Base-by-base conservation (phyloP, 768 basidiomycete genomes). In the Lactarius hengduanensis region DNA sequence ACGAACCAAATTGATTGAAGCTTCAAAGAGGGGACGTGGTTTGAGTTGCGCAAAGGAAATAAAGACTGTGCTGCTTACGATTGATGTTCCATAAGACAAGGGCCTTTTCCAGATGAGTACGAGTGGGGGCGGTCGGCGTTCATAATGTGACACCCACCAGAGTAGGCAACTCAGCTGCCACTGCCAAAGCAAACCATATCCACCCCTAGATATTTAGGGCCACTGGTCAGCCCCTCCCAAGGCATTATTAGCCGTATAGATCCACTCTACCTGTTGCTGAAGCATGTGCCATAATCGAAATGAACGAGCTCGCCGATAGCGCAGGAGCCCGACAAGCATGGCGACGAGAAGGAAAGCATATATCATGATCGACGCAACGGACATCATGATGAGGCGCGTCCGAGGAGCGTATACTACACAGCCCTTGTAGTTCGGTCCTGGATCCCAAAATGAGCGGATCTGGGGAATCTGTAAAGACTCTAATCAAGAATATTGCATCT, bases 141-240 rank as follows among this genome's bases (percentile, higher is more conserved):
- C 22, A 5, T 26, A 15, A n/a, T n/a, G 43, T 4, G 0, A 13
- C 26, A 61, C 65, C 18, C 9, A 61, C 65, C n/a, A 65, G 60
- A 40, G 60, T 47, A 40, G 65, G 65, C 55, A 57, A 54, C 65
- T 65, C 65, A 16, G 60, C 65, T 1, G 9, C 65, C 15, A 65
- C 59, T 0, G 65, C 65, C 54, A 65, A 32, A 6, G 59, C 65
- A 50, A 65, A 57, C 65, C 65, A 65, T 40, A 40, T 47, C 59
- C 65, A 65, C 32, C 65, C 65, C 65, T 65, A 65, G 41, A 47
- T 10, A 26, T 4, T 38, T 11, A 32, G 26, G 11, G 5, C 26
- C 4, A 16, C n/a, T 36, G 4, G n/a, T 61, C 18, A 57, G 43
- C 26, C 26, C 18, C 7, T 11, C 18, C 4, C 8, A 20, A 4